A percentile compares a stretch with the other conserved stretches of the same genome.
phyloP scores from a whole-genome alignment of 805 yeast genomes.

The Debaryomyces prosopidis region DNA sequence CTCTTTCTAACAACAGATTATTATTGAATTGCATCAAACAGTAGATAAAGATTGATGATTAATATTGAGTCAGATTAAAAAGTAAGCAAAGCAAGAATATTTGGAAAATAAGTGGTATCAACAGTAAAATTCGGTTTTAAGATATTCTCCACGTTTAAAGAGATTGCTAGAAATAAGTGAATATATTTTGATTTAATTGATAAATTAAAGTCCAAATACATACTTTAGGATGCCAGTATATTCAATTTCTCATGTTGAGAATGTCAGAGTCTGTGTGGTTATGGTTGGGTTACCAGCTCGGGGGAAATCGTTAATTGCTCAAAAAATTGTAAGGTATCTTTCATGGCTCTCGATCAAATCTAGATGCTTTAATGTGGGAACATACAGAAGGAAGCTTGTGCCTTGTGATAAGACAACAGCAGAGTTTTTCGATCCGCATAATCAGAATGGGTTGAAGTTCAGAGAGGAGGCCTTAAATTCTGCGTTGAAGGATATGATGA shows the following conservation, averaged over 20 bases:
- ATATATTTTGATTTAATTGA: not conserved
- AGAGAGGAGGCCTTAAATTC: slow-evolving; percentile 68
- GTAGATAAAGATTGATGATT: too few species aligned
- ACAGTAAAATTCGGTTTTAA: too few species aligned
- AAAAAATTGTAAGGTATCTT: slow-evolving; percentile 87
- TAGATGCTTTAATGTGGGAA: slow-evolving; percentile 86
- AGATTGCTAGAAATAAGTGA: too few species aligned
- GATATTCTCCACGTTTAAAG: too few species aligned
- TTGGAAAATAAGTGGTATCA: too few species aligned
- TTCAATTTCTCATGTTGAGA: slow-evolving; percentile 61
- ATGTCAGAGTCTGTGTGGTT: slow-evolving; percentile 78
- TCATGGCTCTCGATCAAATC: slow-evolving; percentile 90
- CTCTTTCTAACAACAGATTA: too few species aligned
- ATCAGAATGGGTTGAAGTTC: slow-evolving; percentile 60
- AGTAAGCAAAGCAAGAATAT: too few species aligned
- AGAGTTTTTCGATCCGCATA: slow-evolving; percentile 70
- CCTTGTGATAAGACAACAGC: slow-evolving; percentile 65
- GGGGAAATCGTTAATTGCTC: slow-evolving; percentile 93
- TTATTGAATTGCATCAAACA: too few species aligned
- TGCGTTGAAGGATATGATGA: slow-evolving; percentile 79
- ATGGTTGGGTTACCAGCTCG: slow-evolving; percentile 90
- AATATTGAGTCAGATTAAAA: too few species aligned
- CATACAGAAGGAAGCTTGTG: slow-evolving; percentile 64
- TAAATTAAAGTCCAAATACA: not conserved
- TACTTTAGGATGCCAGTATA: slow-evolving; percentile 51